Evolutionary conservation across 306 rosid species (phyloP), one percentile per base, ranked within the genome.

Genomic region (Fragaria ananassa): DNA sequence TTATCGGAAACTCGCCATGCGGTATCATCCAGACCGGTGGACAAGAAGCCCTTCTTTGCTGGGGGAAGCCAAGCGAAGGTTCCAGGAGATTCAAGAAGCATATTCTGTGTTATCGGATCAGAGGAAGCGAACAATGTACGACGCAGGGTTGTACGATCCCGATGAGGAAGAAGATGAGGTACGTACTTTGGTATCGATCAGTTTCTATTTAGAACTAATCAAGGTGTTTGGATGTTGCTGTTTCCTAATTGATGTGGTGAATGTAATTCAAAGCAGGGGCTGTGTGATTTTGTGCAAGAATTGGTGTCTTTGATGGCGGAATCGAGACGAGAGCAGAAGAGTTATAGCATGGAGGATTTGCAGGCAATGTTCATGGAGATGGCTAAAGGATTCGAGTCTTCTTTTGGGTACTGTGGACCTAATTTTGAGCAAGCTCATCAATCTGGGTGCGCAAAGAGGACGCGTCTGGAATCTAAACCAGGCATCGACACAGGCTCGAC

Each of bases 1-100:
- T 17, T 93, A 91, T 64, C 88, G 89, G 60, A 91, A 85, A 81
- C 96, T 90, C 18, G 98, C 98, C 3, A 84, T 89, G 96, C 88
- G 75, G 78, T 93, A 97, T 96, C 98, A 93, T 80, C 98, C 98
- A 0, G 98, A 93, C 85, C 81, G 83, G 66, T 90, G 96, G 88
- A 80, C 90, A 23, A 83, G 81, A 75, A 77, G 79, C 0, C 96
- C 98, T 72, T 88, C 89, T 62, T 63, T 85, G 9, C 47, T 86
- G 58, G 84, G 81, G 25, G 85, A 86, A 76, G 93, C 98, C 44
- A 91, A 91, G 39, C 76, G 57, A 13, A 93, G 81, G 39, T 91
- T 93, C 78, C 98, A 91, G 80, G 85, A 81, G 62, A 88, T 93
- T 67, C 98, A 88, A 83, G 89, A 93, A 85, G 96, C 98, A 2